phyloP scores from a whole-genome alignment of 2,329 filamentous ascomycete genomes.

The Xylaria sp. region DNA sequence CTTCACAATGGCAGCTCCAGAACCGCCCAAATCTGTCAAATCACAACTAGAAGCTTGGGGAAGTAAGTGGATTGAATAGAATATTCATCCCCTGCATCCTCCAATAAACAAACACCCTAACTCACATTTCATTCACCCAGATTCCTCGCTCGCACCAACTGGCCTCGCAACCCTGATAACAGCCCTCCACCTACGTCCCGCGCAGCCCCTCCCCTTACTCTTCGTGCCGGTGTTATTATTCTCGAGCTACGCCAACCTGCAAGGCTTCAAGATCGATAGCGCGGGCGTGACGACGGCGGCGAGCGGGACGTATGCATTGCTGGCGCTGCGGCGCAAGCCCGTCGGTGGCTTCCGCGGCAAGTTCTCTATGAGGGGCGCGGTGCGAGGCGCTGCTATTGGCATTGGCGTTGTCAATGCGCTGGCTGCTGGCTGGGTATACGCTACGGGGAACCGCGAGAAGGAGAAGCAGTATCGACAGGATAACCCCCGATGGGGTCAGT shows the following conservation, averaged over 20 bases:
- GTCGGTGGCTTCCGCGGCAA: slow-evolving; percentile 49
- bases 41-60: slow-evolving; percentile 60
- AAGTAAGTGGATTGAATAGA: slow-evolving; percentile 54
- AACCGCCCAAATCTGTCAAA: slow-evolving; percentile 50
- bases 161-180: slow-evolving; percentile 67
- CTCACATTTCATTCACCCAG: slow-evolving; percentile 49
- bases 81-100: not conserved
- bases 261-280: slow-evolving; percentile 67
- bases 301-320: slow-evolving; percentile 67
- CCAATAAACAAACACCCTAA: not conserved
- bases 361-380: slow-evolving; percentile 60
- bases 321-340: slow-evolving; percentile 61
- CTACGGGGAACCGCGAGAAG: slow-evolving; percentile 60
- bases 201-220: slow-evolving; percentile 62
- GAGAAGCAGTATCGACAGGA: slow-evolving; percentile 62
- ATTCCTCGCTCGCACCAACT: slow-evolving; percentile 64
- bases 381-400: slow-evolving; percentile 63
- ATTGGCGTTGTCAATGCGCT: slow-evolving; percentile 61
- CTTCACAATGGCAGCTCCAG: slow-evolving; percentile 48
- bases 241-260: slow-evolving; percentile 68
- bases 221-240: slow-evolving; percentile 66
- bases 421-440: slow-evolving; percentile 64
- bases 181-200: slow-evolving; percentile 66
- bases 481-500: slow-evolving; percentile 63
- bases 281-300: slow-evolving; percentile 67